Evolutionary conservation across 768 basidiomycete genomes (phyloP).

Genomic region (Zangia roseola): DNA sequence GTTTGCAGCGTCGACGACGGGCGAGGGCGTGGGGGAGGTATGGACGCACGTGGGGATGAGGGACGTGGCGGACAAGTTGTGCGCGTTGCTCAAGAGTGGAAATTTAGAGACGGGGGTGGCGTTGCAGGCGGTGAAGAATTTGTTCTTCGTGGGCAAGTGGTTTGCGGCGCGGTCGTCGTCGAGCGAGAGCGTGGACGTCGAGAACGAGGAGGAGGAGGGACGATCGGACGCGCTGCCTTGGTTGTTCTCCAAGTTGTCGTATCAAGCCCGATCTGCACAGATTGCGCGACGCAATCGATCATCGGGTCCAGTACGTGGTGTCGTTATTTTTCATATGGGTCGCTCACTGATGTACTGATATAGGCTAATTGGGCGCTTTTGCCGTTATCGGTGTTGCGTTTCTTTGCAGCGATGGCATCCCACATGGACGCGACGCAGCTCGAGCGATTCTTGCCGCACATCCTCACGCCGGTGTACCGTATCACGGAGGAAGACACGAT

Average conservation of each 20-base stretch:
- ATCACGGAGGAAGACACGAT: conserved; percentile 86
- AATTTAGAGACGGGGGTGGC: conserved; percentile 71
- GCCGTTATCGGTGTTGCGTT: conserved; percentile 76
- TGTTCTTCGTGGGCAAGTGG: conserved; percentile 90
- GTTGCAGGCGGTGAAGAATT: conserved; percentile 87
- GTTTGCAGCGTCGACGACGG: conserved; percentile 53
- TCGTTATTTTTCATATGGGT: no score
- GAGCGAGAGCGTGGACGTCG: conserved; percentile 30
- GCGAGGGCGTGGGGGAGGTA: conserved; percentile 29
- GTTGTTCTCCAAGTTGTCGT: conserved; percentile 94
- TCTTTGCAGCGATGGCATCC: conserved; percentile 91
- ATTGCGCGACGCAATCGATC: conserved; percentile 63
- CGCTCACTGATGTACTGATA: neutral
- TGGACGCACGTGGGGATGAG: conserved; percentile 57
- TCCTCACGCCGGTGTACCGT: conserved; percentile 84
- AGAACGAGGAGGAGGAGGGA: neutral
- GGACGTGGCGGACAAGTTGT: conserved; percentile 70
- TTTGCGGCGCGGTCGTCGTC: conserved; percentile 46
- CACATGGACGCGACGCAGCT: conserved; percentile 58
- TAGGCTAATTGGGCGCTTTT: conserved; percentile 85
- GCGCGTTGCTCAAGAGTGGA: conserved; percentile 77
- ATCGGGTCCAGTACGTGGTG: conserved; percentile 40
- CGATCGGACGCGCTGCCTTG: conserved; percentile 69
- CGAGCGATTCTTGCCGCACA: conserved; percentile 75
- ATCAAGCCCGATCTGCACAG: conserved; percentile 75